Percentiles rank a stretch among this genome's conserved stretches.
Conservation (phyloP, 2,329 filamentous ascomycete species). For the Leptographium galeiforme region DNA sequence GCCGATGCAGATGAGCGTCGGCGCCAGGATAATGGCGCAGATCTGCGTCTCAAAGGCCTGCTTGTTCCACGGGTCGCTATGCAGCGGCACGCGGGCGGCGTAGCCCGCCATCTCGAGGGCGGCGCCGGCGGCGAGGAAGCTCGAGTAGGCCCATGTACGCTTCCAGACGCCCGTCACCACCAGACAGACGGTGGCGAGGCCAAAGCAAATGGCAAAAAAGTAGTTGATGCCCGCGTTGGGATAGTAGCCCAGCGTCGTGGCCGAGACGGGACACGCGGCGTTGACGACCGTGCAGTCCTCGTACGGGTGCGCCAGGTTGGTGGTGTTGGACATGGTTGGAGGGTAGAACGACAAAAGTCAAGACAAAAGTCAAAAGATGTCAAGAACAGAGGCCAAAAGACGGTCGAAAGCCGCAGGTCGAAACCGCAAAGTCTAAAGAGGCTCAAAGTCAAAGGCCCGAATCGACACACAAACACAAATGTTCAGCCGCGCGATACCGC, state of each 20-base stretch:
- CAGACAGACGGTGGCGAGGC: slow-evolving; percentile 26
- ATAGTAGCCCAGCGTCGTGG: slow-evolving; percentile 41
- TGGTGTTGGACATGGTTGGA: slow-evolving; percentile 3
- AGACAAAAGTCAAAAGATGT: too few species aligned
- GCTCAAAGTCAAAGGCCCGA: too few species aligned
- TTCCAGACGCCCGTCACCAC: slow-evolving; percentile 31
- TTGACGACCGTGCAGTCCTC: slow-evolving; percentile 25
- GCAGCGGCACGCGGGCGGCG: slow-evolving; percentile 34
- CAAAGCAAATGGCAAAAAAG: slow-evolving; percentile 39
- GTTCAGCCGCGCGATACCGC: too few species aligned
- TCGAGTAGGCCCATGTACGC: slow-evolving; percentile 41
- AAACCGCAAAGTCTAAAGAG: too few species aligned
- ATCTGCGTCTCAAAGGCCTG: slow-evolving; percentile 45
- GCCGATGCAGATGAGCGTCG: slow-evolving; percentile 46
- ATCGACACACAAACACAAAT: too few species aligned
- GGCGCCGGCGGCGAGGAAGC: slow-evolving; percentile 33
- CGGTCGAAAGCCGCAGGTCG: too few species aligned
- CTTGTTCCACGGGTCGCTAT: slow-evolving; percentile 40
- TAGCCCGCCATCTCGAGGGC: slow-evolving; percentile 41
- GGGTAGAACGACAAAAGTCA: background rate
- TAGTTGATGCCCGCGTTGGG: slow-evolving; percentile 42
- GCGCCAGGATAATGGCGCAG: slow-evolving; percentile 43
- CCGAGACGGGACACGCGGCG: slow-evolving; percentile 32
- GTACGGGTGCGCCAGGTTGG: slow-evolving; percentile 11
- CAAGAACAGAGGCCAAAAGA: too few species aligned